Evolutionary conservation across 2,329 filamentous ascomycete genomes (phyloP).

Genomic region (Cryphonectria nitschkei): DNA sequence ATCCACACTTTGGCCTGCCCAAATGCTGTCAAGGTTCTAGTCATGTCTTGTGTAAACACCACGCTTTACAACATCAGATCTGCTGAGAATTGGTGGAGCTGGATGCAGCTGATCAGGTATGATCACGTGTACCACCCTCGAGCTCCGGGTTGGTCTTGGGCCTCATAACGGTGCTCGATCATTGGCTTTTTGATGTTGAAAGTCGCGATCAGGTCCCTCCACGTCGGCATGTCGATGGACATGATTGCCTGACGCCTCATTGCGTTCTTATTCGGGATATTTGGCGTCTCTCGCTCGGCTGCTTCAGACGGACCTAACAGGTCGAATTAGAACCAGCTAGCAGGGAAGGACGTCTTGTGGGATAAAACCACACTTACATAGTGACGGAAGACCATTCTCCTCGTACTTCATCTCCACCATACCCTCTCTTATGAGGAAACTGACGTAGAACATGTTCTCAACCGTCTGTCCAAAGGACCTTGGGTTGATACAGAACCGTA

Average conservation of each 20-base stretch:
- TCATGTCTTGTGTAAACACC: background rate
- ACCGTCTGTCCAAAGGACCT: slow-evolving; percentile 90
- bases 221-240: slow-evolving; percentile 82
- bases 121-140: slow-evolving; percentile 66
- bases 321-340: background rate
- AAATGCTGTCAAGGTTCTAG: background rate
- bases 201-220: slow-evolving; percentile 75
- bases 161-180: slow-evolving; percentile 79
- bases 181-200: slow-evolving; percentile 79
- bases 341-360: too few species aligned
- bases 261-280: slow-evolving; percentile 53
- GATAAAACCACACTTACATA: slow-evolving; percentile 62
- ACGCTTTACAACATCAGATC: background rate
- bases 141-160: slow-evolving; percentile 54
- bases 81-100: background rate
- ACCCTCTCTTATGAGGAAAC: slow-evolving; percentile 90
- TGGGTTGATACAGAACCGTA: slow-evolving; percentile 90
- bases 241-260: slow-evolving; percentile 85
- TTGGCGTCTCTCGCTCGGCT: slow-evolving; percentile 44
- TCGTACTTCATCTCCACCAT: slow-evolving; percentile 76
- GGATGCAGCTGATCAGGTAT: slow-evolving; percentile 45
- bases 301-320: slow-evolving; percentile 11
- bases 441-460: slow-evolving; percentile 96
- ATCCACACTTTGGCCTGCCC: background rate
- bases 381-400: slow-evolving; percentile 72